Conservation (phyloP, 192 early-diverging fungal species). For the Gaertneriomyces semiglobifer region DNA sequence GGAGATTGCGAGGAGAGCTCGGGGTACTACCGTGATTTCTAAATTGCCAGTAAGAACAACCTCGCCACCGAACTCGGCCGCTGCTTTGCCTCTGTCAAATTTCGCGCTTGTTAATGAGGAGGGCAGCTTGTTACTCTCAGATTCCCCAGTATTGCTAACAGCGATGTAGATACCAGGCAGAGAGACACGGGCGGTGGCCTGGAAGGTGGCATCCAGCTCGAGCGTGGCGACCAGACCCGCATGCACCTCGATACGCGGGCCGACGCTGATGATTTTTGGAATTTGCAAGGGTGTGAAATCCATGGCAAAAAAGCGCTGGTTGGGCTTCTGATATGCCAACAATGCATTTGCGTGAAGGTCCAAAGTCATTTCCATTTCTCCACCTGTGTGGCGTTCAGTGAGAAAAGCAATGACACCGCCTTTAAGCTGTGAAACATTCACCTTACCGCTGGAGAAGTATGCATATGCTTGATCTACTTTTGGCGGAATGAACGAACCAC, state of each 20-base stretch:
- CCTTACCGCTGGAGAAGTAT: background rate
- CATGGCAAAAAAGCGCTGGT: background rate
- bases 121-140: no score
- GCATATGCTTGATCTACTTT: background rate
- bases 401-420: no score
- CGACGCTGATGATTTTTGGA: background rate
- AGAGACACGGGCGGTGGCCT: no score
- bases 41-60: no score
- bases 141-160: no score
- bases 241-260: background rate
- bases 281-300: background rate
- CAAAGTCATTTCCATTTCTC: background rate
- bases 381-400: background rate
- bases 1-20: no score
- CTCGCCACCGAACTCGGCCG: no score
- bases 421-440: no score
- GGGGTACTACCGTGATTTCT: no score
- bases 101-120: no score
- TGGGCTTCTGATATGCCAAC: background rate
- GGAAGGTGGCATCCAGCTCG: background rate
- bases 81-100: no score
- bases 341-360: background rate
- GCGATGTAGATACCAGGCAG: no score
- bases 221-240: background rate
- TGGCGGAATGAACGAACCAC: background rate